Conservation (phyloP, 2,329 filamentous ascomycete genomes). For the Cladophialophora carrionii region DNA sequence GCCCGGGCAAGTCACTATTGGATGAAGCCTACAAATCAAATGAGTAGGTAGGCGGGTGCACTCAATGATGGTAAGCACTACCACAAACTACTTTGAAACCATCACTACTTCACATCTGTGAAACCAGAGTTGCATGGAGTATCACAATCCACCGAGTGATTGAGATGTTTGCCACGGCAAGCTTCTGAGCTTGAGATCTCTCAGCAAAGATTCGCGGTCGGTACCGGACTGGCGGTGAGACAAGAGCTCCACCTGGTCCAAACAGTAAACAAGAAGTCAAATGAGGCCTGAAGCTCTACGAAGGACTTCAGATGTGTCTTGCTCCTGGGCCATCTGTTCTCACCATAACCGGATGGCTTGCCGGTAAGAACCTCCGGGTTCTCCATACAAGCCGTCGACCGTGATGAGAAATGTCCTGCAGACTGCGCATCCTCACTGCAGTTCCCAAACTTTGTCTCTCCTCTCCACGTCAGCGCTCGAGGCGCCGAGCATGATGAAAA, state of each 20-base stretch:
- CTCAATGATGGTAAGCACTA: neutral
- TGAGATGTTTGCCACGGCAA: neutral
- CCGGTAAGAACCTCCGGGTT: neutral
- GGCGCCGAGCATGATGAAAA: slow-evolving; percentile 1
- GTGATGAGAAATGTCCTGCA: neutral
- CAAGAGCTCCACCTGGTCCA: neutral
- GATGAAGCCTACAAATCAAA: neutral
- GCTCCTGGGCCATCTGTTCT: neutral
- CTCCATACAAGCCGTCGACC: neutral
- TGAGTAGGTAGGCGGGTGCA: neutral
- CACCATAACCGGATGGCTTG: neutral
- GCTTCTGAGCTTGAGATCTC: neutral
- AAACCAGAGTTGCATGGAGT: neutral
- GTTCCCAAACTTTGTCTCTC: neutral
- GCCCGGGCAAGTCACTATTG: neutral
- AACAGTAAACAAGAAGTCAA: neutral
- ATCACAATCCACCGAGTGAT: neutral
- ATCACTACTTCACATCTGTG: neutral
- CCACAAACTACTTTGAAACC: neutral
- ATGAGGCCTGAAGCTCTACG: neutral
- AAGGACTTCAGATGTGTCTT: neutral
- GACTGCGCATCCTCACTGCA: neutral
- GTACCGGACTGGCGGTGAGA: neutral
- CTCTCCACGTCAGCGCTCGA: neutral
- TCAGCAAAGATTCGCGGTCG: neutral